phyloP scores from a whole-genome alignment of 2,329 filamentous ascomycete genomes.

The Aspergillus piperis region DNA sequence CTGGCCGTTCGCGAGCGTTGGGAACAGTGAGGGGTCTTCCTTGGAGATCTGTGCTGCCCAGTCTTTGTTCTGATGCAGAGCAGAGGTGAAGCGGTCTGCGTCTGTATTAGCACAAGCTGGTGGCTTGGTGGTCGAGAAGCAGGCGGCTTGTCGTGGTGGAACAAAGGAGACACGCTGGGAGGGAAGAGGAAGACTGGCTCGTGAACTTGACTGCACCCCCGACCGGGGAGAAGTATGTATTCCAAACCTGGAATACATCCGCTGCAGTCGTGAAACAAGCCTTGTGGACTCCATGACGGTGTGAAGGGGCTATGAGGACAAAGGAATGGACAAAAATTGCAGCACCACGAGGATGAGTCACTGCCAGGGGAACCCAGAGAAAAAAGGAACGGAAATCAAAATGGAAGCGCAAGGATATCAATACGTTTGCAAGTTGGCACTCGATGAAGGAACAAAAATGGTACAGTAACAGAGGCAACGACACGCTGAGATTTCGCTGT shows the following conservation, averaged over 20 bases:
- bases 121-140: slow-evolving; percentile 24
- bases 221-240: neutral
- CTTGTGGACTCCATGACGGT: slow-evolving; percentile 24
- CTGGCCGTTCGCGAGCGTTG: slow-evolving; percentile 67
- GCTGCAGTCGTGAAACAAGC: slow-evolving; percentile 19
- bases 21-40: slow-evolving; percentile 71
- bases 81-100: slow-evolving; percentile 62
- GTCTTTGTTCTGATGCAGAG: slow-evolving; percentile 67
- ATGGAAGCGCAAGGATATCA: neutral
- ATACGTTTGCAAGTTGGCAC: neutral
- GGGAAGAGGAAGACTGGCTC: neutral
- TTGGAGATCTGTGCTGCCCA: slow-evolving; percentile 68
- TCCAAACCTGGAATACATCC: neutral
- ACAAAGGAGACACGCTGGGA: neutral
- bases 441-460: neutral
- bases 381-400: neutral
- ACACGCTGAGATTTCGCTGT: neutral
- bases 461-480: slow-evolving; percentile 9
- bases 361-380: neutral
- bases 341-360: neutral
- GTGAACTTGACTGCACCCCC: neutral
- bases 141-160: slow-evolving; percentile 14
- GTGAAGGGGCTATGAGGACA: neutral
- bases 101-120: slow-evolving; percentile 20
- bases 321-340: neutral